phyloP scores from a whole-genome alignment of 345 rosid genomes.

The Linum usitatissimum region DNA sequence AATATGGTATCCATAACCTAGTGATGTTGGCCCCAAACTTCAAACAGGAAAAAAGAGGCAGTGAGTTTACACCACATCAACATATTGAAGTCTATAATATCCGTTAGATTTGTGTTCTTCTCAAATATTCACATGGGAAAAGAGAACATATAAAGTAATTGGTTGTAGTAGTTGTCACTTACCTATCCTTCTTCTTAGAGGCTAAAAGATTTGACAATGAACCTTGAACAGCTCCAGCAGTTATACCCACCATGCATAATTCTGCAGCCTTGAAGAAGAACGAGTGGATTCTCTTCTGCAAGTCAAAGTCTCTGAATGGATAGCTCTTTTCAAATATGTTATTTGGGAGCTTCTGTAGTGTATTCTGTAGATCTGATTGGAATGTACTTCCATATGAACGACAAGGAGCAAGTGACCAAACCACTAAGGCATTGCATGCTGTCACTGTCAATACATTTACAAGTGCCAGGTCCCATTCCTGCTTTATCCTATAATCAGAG shows the following conservation, averaged over 20 bases:
- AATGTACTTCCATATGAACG: slow-evolving; percentile 92
- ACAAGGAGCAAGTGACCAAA: slow-evolving; percentile 91
- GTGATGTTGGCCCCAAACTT: too few relatives aligned
- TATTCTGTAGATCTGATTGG: slow-evolving; percentile 84
- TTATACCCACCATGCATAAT: slow-evolving; percentile 65
- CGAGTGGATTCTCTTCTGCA: slow-evolving; percentile 85
- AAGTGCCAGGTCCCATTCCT: slow-evolving; percentile 95
- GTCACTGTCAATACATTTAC: slow-evolving; percentile 68
- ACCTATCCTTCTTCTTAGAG: slow-evolving; percentile 68
- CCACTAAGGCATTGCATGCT: slow-evolving; percentile 73
- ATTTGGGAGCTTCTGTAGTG: slow-evolving; percentile 90
- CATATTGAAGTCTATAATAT: too few relatives aligned
- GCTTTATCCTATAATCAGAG: slow-evolving; percentile 46
- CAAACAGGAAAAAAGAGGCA: too few relatives aligned
- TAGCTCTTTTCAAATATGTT: slow-evolving; percentile 86
- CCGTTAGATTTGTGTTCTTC: not conserved
- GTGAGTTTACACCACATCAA: too few relatives aligned
- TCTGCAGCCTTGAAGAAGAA: slow-evolving; percentile 81
- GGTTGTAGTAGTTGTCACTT: slow-evolving; percentile 11
- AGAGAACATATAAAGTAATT: not conserved
- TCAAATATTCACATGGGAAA: not conserved
- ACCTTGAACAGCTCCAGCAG: slow-evolving; percentile 78
- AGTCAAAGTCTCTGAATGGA: slow-evolving; percentile 76
- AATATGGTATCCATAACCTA: too few relatives aligned
- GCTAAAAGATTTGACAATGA: slow-evolving; percentile 59